phyloP scores from a whole-genome alignment of 352 stramenopile genomes.

The Peronospora farinosa region DNA sequence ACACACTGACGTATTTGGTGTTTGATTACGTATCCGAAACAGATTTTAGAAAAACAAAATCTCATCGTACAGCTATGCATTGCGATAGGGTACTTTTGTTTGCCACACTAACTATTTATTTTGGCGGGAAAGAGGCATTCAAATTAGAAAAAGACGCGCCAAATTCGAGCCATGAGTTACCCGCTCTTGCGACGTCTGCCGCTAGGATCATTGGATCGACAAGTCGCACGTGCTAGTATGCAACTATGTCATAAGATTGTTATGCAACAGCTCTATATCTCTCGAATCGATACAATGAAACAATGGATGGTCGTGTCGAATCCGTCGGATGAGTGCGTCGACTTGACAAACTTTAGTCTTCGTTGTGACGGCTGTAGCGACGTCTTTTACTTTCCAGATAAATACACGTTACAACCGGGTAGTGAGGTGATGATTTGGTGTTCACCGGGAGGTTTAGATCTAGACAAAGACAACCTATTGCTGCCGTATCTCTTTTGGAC shows the following conservation, averaged over 20 bases:
- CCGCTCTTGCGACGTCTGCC: conserved; percentile 56
- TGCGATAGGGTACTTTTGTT: no score
- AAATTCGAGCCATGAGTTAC: conserved; percentile 41
- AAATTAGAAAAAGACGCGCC: conserved; percentile 7
- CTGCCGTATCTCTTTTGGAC: conserved; percentile 83
- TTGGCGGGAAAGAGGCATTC: conserved; percentile 21
- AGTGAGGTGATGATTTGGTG: conserved; percentile 83
- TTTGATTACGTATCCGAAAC: no score
- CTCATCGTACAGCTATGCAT: no score
- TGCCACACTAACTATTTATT: not conserved
- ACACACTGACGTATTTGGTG: no score
- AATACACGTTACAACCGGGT: conserved; percentile 65
- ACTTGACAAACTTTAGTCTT: conserved; percentile 65
- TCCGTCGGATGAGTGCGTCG: conserved; percentile 55
- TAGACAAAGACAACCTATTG: conserved; percentile 71
- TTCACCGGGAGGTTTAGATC: conserved; percentile 45
- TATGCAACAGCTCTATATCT: conserved; percentile 86
- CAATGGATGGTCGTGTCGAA: conserved; percentile 85
- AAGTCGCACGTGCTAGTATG: conserved; percentile 66
- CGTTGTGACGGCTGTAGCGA: conserved; percentile 36
- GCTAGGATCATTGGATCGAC: conserved; percentile 52
- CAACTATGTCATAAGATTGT: conserved; percentile 81
- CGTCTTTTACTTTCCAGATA: conserved; percentile 57
- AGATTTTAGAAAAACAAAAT: no score
- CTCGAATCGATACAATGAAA: conserved; percentile 53